These are phyloP conservation scores for Protea cynaroides DNA, from an alignment of 164 flowering plant genomes.

Conservation along the genomic window DNA sequence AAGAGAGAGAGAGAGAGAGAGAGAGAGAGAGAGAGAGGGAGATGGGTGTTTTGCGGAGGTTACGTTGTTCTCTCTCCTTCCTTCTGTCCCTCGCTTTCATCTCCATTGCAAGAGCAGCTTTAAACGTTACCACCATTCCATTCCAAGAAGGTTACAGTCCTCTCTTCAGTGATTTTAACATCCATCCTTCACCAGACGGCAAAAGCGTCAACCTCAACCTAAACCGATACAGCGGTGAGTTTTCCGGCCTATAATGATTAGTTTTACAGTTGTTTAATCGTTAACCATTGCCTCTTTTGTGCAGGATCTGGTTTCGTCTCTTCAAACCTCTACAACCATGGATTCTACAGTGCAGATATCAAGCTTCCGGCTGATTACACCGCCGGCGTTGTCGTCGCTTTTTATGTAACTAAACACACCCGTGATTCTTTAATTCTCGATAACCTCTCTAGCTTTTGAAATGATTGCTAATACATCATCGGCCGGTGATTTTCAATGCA, in stretches of 20 bases:
- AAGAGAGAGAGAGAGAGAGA: not conserved
- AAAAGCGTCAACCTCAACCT: constrained; percentile 55
- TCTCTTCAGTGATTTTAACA: constrained; percentile 66
- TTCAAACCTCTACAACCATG: constrained; percentile 54
- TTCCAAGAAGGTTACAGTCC: constrained; percentile 55
- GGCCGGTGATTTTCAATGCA: too few species aligned
- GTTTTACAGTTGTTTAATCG: not conserved
- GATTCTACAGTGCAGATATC: constrained; percentile 83
- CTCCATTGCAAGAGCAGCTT: not conserved
- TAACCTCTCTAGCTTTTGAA: too few species aligned
- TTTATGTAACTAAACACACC: constrained; percentile 90
- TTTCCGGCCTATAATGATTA: not conserved
- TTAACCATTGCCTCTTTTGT: not conserved
- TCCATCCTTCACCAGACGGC: constrained; percentile 46
- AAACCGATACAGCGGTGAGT: constrained; percentile 56
- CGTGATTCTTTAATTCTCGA: too few species aligned
- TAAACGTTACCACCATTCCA: constrained; percentile 26
- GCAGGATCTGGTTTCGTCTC: constrained; percentile 91
- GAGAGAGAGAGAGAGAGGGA: not conserved
- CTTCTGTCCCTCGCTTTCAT: not conserved
- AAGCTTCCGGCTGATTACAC: constrained; percentile 76
- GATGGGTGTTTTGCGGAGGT: not conserved
- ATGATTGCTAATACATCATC: too few species aligned
- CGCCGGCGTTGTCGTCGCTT: constrained; percentile 89
- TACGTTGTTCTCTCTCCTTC: constrained; percentile 1